Percentiles rank a stretch among this genome's conserved stretches.
Evolutionary conservation across 2,329 filamentous ascomycete genomes (phyloP).

Genomic region (Aureobasidium sp.): DNA sequence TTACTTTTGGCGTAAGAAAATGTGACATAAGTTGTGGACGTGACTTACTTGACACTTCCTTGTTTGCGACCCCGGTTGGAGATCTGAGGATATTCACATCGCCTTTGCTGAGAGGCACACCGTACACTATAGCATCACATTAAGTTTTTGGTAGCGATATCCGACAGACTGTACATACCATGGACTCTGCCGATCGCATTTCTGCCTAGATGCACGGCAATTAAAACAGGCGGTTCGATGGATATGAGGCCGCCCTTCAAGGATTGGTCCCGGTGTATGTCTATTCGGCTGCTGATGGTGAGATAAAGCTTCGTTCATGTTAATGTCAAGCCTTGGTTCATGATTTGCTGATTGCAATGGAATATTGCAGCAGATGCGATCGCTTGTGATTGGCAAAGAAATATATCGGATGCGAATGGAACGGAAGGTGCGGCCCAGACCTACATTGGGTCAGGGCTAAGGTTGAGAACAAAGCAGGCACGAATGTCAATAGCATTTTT

Average conservation of each 20-base stretch:
- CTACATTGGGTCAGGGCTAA: neutral
- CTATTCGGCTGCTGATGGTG: neutral
- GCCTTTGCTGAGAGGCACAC: neutral
- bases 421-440: no score
- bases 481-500: neutral
- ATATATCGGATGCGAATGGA: neutral
- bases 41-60: constrained; percentile 7
- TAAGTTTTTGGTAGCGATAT: neutral
- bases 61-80: constrained; percentile 3
- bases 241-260: neutral
- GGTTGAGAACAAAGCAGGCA: neutral
- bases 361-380: neutral
- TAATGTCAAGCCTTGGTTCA: neutral
- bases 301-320: neutral
- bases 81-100: neutral
- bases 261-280: neutral
- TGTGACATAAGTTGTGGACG: no score
- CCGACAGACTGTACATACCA: neutral
- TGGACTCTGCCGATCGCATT: neutral
- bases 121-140: neutral
- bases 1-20: neutral
- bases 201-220: neutral
- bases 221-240: constrained; percentile 1
- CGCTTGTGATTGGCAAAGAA: neutral
- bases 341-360: neutral